Evolutionary conservation across 108 stramenopile genomes (phyloP).

Genomic region (Phaeodactylum tricornutum): DNA sequence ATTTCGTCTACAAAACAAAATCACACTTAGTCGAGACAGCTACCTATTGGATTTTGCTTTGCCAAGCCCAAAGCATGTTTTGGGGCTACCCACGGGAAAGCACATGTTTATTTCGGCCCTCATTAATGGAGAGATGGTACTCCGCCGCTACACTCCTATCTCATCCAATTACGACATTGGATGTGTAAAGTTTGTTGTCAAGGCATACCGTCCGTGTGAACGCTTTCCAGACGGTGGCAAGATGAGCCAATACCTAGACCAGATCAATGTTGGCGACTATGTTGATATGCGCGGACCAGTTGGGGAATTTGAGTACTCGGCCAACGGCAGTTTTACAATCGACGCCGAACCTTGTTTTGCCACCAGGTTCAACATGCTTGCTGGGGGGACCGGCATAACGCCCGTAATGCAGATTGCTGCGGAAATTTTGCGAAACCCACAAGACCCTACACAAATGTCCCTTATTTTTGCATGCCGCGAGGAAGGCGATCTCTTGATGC

Average conservation of each 20-base stretch:
- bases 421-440: constrained; percentile 77
- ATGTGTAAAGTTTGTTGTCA: constrained; percentile 95
- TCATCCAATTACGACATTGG: constrained; percentile 90
- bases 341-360: constrained; percentile 53
- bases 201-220: constrained; percentile 79
- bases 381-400: constrained; percentile 97
- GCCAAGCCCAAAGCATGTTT: constrained; percentile 74
- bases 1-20: constrained; percentile 78
- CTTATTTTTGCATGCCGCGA: constrained; percentile 91
- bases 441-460: constrained; percentile 77
- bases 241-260: constrained; percentile 88
- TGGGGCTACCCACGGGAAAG: constrained; percentile 96
- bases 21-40: constrained; percentile 86
- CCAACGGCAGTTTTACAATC: constrained; percentile 80
- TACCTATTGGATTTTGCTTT: constrained; percentile 91
- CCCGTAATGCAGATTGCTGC: constrained; percentile 89
- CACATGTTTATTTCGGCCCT: constrained; percentile 88
- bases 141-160: constrained; percentile 92
- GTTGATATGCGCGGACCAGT: constrained; percentile 85
- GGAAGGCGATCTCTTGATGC: constrained; percentile 89
- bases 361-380: constrained; percentile 87
- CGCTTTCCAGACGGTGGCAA: constrained; percentile 94
- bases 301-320: constrained; percentile 89
- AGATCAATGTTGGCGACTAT: constrained; percentile 79
- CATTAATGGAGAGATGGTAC: constrained; percentile 73